A percentile compares a stretch with the other conserved stretches of the same genome.
phyloP scores from a whole-genome alignment of 768 basidiomycete genomes.

The Mycena chlorophos region DNA sequence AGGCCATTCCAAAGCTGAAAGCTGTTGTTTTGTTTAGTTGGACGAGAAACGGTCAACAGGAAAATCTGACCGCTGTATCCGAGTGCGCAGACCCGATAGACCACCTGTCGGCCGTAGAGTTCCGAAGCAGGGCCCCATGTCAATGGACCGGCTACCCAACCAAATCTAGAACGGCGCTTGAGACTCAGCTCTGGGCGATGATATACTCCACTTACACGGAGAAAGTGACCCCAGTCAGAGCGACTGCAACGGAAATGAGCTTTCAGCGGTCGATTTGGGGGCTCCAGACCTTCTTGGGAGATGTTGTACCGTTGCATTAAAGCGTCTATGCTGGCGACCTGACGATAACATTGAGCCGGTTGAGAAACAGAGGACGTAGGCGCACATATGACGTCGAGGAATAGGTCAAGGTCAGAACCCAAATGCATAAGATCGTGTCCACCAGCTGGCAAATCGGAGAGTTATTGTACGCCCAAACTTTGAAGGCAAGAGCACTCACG shows the following conservation, averaged over 20 bases:
- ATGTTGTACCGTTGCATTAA: constrained; percentile 3
- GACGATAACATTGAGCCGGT: neutral
- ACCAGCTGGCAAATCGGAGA: constrained; percentile 4
- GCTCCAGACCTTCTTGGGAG: constrained; percentile 2
- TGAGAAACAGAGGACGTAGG: neutral
- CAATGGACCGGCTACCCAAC: constrained; percentile 18
- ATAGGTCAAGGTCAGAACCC: constrained; percentile 18
- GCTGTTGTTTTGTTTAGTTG: neutral
- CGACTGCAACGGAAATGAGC: neutral
- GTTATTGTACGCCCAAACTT: neutral
- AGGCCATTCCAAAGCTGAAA: constrained; percentile 16
- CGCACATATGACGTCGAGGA: constrained; percentile 16
- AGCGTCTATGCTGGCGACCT: constrained; percentile 11
- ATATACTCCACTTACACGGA: neutral
- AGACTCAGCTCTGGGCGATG: neutral
- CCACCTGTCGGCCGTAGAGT: constrained; percentile 22
- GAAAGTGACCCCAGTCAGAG: constrained; percentile 1
- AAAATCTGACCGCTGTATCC: constrained; percentile 12
- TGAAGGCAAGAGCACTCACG: neutral
- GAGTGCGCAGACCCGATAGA: constrained; percentile 7
- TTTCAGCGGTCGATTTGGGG: no score
- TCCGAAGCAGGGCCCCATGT: constrained; percentile 27
- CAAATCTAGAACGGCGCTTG: constrained; percentile 1
- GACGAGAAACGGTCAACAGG: neutral
- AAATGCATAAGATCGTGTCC: constrained; percentile 8